Percentiles rank a stretch among this genome's conserved stretches.
Evolutionary conservation across 1,284 basidiomycete genomes (phyloP).

Genomic region (Moesziomyces globuligerus): DNA sequence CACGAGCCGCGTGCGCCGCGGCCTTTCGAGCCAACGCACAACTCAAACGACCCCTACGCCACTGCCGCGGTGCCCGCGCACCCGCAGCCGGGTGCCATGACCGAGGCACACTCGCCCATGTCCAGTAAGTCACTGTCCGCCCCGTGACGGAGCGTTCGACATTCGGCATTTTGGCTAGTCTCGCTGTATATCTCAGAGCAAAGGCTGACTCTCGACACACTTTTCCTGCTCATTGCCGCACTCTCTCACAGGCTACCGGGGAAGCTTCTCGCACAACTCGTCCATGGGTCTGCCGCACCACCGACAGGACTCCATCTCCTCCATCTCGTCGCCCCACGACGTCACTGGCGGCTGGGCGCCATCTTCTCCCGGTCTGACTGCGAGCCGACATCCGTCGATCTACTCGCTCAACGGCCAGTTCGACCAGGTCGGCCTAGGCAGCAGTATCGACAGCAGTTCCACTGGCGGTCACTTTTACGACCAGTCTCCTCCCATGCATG

Average conservation of each 20-base stretch:
- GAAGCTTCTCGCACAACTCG: constrained; percentile 43
- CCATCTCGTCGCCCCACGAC: constrained; percentile 49
- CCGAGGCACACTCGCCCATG: constrained; percentile 42
- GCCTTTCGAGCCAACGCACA: constrained; percentile 36
- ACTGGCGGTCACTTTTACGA: constrained; percentile 47
- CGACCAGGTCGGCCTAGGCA: constrained; percentile 45
- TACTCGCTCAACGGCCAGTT: constrained; percentile 51
- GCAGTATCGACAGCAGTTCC: constrained; percentile 42
- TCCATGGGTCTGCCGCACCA: constrained; percentile 43
- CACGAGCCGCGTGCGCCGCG: constrained; percentile 47
- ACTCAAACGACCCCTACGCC: constrained; percentile 29
- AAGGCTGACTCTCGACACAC: no score
- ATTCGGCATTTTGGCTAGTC: no score
- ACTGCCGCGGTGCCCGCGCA: constrained; percentile 20
- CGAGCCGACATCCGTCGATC: constrained; percentile 48
- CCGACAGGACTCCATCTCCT: constrained; percentile 44
- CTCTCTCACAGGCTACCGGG: constrained; percentile 31
- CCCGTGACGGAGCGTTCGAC: neutral
- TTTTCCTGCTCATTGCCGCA: no score
- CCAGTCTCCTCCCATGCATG: constrained; percentile 44
- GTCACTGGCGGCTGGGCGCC: constrained; percentile 45
- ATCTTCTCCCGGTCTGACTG: constrained; percentile 41
- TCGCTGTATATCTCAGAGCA: no score
- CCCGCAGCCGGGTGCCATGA: constrained; percentile 27
- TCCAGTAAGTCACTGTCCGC: constrained; percentile 25